phyloP scores from a whole-genome alignment of 1,284 basidiomycete species.

The Ceratobasidium sp. region DNA sequence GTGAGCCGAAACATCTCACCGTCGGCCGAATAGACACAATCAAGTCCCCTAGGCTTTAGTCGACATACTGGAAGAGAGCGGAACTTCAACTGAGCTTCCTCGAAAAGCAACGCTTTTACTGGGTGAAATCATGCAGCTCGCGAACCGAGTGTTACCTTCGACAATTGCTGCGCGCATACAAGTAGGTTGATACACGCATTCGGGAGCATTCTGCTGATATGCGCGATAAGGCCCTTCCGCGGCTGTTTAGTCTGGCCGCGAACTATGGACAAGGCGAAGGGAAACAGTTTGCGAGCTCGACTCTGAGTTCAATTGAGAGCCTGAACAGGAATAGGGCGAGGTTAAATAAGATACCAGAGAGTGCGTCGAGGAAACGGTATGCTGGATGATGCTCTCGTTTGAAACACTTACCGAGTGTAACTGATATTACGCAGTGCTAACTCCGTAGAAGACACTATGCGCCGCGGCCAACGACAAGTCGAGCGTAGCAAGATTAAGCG shows the following conservation, averaged over 20 bases:
- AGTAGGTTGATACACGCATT: conserved; percentile 56
- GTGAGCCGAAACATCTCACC: conserved; percentile 58
- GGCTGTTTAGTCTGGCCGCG: conserved; percentile 83
- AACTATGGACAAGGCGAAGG: conserved; percentile 77
- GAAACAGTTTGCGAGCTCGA: conserved; percentile 79
- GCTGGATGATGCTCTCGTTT: conserved; percentile 8
- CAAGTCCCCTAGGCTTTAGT: conserved; percentile 69
- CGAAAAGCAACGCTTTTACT: conserved; percentile 93
- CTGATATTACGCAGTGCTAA: conserved; percentile 68
- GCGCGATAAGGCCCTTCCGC: conserved; percentile 74
- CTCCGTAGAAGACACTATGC: conserved; percentile 85
- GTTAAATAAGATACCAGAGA: conserved; percentile 65
- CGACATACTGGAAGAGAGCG: conserved; percentile 75
- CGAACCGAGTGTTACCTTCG: conserved; percentile 89
- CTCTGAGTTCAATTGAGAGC: conserved; percentile 89
- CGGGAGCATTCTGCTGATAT: neutral
- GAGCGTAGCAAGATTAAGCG: conserved; percentile 90
- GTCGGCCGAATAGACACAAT: neutral
- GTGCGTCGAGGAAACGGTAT: conserved; percentile 51
- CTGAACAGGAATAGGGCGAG: conserved; percentile 86
- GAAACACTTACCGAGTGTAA: conserved; percentile 40
- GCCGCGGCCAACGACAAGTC: conserved; percentile 88
- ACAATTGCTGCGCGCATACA: conserved; percentile 85
- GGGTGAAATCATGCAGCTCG: conserved; percentile 88
- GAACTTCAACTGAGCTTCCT: conserved; percentile 72